Evolutionary conservation across 2,329 filamentous ascomycete species (phyloP).

Genomic region (Fusarium irregulare): DNA sequence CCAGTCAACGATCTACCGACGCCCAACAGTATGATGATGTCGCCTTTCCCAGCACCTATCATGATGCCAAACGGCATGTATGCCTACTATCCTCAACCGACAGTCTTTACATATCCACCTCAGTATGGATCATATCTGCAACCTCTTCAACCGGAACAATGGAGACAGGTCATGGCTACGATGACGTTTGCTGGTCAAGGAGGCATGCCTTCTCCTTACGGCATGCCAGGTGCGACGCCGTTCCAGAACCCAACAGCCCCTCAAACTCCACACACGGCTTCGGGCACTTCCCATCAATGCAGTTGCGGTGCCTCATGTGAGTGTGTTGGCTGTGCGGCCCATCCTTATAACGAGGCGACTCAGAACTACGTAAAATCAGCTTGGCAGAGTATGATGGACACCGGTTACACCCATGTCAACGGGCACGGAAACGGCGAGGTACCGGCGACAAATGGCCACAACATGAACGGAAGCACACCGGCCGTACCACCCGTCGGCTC

Average conservation of each 20-base stretch:
- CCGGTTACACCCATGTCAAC: slow-evolving; percentile 41
- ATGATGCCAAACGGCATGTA: slow-evolving; percentile 55
- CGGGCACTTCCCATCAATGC: slow-evolving; percentile 60
- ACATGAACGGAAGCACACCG: slow-evolving; percentile 27
- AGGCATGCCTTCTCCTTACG: slow-evolving; percentile 45
- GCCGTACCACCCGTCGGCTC: slow-evolving; percentile 21
- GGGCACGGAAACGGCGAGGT: slow-evolving; percentile 41
- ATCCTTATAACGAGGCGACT: slow-evolving; percentile 75
- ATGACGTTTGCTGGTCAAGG: slow-evolving; percentile 53
- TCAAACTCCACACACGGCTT: slow-evolving; percentile 34
- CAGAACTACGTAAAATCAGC: slow-evolving; percentile 64
- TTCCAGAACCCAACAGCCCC: slow-evolving; percentile 32
- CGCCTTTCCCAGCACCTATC: slow-evolving; percentile 52
- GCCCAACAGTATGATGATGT: slow-evolving; percentile 50
- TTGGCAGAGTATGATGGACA: slow-evolving; percentile 55
- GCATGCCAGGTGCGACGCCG: slow-evolving; percentile 38
- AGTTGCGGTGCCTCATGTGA: slow-evolving; percentile 73
- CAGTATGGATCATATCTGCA: slow-evolving; percentile 67
- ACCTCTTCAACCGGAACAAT: slow-evolving; percentile 65
- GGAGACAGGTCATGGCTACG: slow-evolving; percentile 60
- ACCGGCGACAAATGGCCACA: slow-evolving; percentile 30
- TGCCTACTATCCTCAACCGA: slow-evolving; percentile 56
- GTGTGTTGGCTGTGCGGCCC: slow-evolving; percentile 74
- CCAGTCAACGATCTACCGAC: slow-evolving; percentile 37
- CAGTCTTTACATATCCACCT: slow-evolving; percentile 64